Evolutionary conservation across 2,329 filamentous ascomycete species (phyloP), one percentile per base, ranked within the genome.

Genomic region (Fusarium udum): DNA sequence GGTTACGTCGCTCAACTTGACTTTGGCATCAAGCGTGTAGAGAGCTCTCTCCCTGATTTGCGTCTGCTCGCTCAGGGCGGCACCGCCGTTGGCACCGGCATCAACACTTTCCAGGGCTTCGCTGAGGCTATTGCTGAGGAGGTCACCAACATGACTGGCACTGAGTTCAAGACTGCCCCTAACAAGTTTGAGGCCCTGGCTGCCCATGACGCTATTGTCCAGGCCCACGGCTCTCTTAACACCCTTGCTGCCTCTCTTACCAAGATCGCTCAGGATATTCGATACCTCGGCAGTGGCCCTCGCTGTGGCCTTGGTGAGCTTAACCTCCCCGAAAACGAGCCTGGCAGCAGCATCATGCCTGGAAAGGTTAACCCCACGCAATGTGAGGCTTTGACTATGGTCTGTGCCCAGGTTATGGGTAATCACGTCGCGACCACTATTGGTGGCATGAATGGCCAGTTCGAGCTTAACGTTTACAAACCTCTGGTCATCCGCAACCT

Each of bases 311-410:
- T 98, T 28, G 95, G 95, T 75, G 96, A 99, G 87, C 90, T 99
- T 73, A 90, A 90, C 80, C 91, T 99, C 58, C 96, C 96, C 32
- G 96, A 99, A 87, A 99, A 99, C 86, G 96, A 99, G 87, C 96
- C 96, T 39, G 95, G 95, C 74, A 96, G 93, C 80, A 97, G 93
- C 78, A 98, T 99, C 87, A 99, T 99, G 96, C 96, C 96, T 49
- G 96, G 96, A 80, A 99, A 99, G 88, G 96, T 99, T 82, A 99
- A 99, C 88, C 96, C 96, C 37, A 99, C 96, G 37, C 96, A 99
- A 86, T 97, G 95, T 85, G 96, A 99, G 88, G 93, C 95, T 71
- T 87, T 99, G 83, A 98, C 96, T 78, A 99, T 99, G 96, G 88
- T 98, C 69, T 98, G 95, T 87, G 91, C 94, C 26, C 96, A 99